A percentile compares a stretch with the other conserved stretches of the same genome.
These are phyloP conservation scores for Letharia columbiana DNA, from an alignment of 495 filamentous ascomycete species.

Conservation along the genomic window DNA sequence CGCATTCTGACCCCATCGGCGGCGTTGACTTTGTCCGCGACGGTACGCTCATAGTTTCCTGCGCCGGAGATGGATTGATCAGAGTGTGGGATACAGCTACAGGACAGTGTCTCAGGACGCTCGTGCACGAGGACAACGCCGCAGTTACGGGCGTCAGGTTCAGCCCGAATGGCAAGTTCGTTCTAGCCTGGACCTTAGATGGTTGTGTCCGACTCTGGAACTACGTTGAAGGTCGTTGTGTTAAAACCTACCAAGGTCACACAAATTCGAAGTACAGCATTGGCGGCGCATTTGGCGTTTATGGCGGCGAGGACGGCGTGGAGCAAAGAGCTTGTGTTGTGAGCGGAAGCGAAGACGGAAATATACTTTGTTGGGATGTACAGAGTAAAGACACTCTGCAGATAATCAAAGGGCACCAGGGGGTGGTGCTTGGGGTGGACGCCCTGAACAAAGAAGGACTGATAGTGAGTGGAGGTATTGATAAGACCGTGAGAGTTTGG, in stretches of 20 bases:
- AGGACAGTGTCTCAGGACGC: constrained; percentile 86
- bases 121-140: constrained; percentile 94
- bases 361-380: constrained; percentile 84
- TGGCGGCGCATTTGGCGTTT: constrained; percentile 67
- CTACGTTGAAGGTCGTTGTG: constrained; percentile 76
- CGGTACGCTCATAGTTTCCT: constrained; percentile 83
- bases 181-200: constrained; percentile 87
- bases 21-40: constrained; percentile 90
- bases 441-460: constrained; percentile 37
- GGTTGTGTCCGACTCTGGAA: constrained; percentile 86
- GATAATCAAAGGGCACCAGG: constrained; percentile 58
- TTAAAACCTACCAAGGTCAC: constrained; percentile 97
- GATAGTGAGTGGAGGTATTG: constrained; percentile 56
- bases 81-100: constrained; percentile 93
- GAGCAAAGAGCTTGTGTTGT: constrained; percentile 53
- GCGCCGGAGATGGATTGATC: constrained; percentile 82
- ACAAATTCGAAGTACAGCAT: constrained; percentile 75
- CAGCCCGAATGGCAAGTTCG: constrained; percentile 84
- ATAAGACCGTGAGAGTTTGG: constrained; percentile 58
- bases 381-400: constrained; percentile 74
- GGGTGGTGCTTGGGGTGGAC: constrained; percentile 80
- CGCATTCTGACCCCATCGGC: constrained; percentile 87
- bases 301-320: constrained; percentile 38
- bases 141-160: constrained; percentile 86
- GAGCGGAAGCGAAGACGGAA: constrained; percentile 79